phyloP scores from a whole-genome alignment of 768 basidiomycete genomes.

The Hygrophorus russula region DNA sequence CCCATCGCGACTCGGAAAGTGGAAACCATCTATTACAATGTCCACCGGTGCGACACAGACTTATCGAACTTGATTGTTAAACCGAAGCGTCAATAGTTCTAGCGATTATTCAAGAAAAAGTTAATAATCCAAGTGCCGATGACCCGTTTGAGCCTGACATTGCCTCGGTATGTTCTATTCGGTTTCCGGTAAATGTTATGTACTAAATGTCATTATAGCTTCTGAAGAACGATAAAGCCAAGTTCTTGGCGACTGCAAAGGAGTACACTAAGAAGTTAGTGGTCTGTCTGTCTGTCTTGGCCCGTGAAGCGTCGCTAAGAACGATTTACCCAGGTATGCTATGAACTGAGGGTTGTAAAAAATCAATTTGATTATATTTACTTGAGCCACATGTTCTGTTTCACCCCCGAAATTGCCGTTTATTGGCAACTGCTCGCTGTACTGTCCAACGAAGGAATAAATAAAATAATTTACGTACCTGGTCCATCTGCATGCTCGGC shows the following conservation, averaged over 20 bases:
- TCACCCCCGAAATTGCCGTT: too few species aligned
- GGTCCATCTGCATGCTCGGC: not conserved
- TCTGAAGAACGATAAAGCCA: slow-evolving; percentile 65
- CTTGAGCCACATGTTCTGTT: too few species aligned
- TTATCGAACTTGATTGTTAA: too few species aligned
- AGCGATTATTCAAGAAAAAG: slow-evolving; percentile 66
- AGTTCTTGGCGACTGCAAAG: slow-evolving; percentile 67
- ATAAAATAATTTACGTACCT: slow-evolving; percentile 3
- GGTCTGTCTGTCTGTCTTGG: too few species aligned
- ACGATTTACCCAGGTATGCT: too few species aligned
- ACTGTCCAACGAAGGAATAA: too few species aligned
- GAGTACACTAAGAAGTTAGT: slow-evolving; percentile 78
- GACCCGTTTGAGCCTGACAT: slow-evolving; percentile 86
- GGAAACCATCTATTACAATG: slow-evolving; percentile 75
- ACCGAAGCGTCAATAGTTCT: slow-evolving; percentile 37
- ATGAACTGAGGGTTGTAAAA: too few species aligned
- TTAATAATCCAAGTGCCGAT: slow-evolving; percentile 81
- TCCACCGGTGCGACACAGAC: slow-evolving; percentile 40
- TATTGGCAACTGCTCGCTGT: not conserved
- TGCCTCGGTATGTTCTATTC: slow-evolving; percentile 46
- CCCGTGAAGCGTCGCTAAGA: too few species aligned
- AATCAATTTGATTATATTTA: too few species aligned
- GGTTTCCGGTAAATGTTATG: not conserved
- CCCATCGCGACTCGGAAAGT: slow-evolving; percentile 29
- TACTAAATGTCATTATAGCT: slow-evolving; percentile 27